phyloP scores from a whole-genome alignment of 176 grass and related monocot species.

The Canna indica region DNA sequence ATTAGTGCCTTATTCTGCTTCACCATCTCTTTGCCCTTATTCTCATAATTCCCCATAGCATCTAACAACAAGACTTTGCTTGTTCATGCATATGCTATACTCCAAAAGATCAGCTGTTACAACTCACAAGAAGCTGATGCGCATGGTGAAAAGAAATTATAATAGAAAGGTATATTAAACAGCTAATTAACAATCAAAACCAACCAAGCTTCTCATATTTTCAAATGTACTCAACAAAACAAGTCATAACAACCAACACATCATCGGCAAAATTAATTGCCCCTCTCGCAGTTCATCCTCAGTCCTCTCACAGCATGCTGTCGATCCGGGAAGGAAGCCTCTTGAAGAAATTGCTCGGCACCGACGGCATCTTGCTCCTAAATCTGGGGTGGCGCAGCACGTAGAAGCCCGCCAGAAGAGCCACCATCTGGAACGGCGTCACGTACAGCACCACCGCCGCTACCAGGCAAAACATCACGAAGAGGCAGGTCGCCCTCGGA shows the following conservation, averaged over 20 bases:
- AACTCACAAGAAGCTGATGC: neutral
- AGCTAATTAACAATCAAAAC: neutral
- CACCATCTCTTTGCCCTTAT: neutral
- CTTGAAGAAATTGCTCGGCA: constrained; percentile 23
- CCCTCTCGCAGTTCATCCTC: neutral
- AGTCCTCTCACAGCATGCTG: constrained; percentile 11
- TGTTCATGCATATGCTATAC: too few relatives aligned
- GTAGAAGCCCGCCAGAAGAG: constrained; percentile 6
- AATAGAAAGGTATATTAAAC: neutral
- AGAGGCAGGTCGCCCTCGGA: constrained; percentile 7
- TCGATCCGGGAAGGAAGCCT: constrained; percentile 15
- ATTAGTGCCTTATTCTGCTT: neutral
- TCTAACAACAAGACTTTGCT: too few relatives aligned
- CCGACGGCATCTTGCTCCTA: constrained; percentile 20
- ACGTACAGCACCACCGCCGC: constrained; percentile 15
- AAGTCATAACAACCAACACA: neutral
- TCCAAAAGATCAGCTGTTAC: neutral
- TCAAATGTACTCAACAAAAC: neutral
- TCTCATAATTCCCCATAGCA: neutral
- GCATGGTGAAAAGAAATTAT: neutral
- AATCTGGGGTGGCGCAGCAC: constrained; percentile 17
- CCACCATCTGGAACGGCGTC: constrained; percentile 17
- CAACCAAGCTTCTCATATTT: neutral
- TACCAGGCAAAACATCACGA: constrained; percentile 11
- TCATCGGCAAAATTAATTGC: too few relatives aligned